These are phyloP conservation scores for Aspergillus brunneoviolaceus DNA, from an alignment of 2,329 filamentous ascomycete species.

Conservation along the genomic window DNA sequence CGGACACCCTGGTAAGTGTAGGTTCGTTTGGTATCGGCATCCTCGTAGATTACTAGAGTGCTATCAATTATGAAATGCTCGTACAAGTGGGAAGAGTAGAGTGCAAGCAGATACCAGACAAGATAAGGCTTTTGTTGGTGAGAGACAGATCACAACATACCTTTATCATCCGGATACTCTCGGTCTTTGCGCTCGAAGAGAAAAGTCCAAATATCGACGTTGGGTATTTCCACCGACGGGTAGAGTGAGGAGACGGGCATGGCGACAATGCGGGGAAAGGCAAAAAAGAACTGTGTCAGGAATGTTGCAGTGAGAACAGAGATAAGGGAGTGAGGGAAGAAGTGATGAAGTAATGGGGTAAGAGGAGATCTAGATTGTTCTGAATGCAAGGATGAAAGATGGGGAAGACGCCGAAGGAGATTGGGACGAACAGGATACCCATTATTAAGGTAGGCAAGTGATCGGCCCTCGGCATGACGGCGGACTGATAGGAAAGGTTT, in stretches of 20 bases:
- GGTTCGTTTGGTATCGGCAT: conserved; percentile 65
- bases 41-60: conserved; percentile 70
- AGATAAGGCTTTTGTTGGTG: too few relatives aligned
- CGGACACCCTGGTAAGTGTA: conserved; percentile 72
- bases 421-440: neutral
- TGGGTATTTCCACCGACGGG: conserved; percentile 66
- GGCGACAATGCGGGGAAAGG: conserved; percentile 21
- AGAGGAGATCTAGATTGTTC: too few relatives aligned
- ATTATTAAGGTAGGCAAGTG: neutral
- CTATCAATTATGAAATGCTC: neutral
- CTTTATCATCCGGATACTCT: conserved; percentile 69
- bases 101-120: too few relatives aligned
- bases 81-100: neutral
- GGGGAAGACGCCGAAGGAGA: neutral
- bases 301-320: neutral
- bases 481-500: conserved; percentile 1
- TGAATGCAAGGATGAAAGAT: neutral
- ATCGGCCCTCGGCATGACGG: conserved; percentile 9
- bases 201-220: conserved; percentile 74
- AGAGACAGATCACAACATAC: conserved; percentile 45
- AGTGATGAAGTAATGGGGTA: neutral
- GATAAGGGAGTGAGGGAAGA: neutral
- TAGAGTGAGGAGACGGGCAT: conserved; percentile 74
- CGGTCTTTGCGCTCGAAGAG: conserved; percentile 70
- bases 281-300: neutral